These are phyloP conservation scores for Wickerhamomyces xylosicus DNA, from an alignment of 805 yeast species.

Conservation along the genomic window DNA sequence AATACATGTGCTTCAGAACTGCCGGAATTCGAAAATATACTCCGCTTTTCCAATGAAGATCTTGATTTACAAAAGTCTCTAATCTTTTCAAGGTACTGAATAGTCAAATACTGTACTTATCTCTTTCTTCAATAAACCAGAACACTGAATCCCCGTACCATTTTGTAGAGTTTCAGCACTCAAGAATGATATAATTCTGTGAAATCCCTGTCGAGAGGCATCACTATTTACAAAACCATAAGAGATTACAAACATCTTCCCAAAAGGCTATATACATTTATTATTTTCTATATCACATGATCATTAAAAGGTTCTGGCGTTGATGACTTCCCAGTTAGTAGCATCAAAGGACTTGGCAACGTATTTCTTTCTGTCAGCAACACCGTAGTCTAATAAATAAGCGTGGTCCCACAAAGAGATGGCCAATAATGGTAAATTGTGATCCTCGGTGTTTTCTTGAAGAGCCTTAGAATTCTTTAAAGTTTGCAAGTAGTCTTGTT, in stretches of 20 bases:
- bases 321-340: constrained; percentile 75
- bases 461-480: constrained; percentile 33
- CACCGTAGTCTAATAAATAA: constrained; percentile 78
- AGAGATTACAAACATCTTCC: neutral
- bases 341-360: constrained; percentile 67
- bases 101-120: no score
- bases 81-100: no score
- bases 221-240: neutral
- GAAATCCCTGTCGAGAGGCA: constrained; percentile 1
- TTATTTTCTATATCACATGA: neutral
- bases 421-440: constrained; percentile 64
- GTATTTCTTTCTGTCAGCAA: constrained; percentile 59
- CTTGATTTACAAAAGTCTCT: no score
- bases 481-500: constrained; percentile 36
- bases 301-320: constrained; percentile 26
- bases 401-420: constrained; percentile 86
- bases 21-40: no score
- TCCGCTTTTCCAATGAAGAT: no score
- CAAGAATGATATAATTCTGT: constrained; percentile 1
- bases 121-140: no score
- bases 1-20: no score
- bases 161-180: no score
- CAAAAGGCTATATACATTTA: neutral
- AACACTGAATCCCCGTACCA: no score
- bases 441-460: constrained; percentile 36